Evolutionary conservation across 2,329 filamentous ascomycete species (phyloP).

Genomic region (Ilyonectria mors-panacis): DNA sequence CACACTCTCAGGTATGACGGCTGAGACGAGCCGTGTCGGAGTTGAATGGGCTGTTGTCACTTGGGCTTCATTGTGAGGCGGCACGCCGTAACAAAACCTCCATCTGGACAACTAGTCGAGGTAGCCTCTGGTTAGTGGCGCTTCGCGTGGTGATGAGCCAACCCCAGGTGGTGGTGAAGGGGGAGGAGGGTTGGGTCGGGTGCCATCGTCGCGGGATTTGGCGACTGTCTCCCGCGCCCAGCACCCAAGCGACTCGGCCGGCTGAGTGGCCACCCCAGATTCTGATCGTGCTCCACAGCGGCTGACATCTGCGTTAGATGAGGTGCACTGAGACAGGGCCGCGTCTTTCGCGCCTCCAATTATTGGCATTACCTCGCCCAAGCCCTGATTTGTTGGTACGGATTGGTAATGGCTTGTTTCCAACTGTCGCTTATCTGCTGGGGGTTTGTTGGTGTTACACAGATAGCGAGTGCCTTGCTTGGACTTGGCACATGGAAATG

Average conservation of each 20-base stretch:
- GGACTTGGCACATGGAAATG: constrained; percentile 15
- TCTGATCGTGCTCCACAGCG: constrained; percentile 45
- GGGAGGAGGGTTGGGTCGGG: constrained; percentile 24
- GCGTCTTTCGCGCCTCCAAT: constrained; percentile 40
- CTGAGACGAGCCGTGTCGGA: not conserved
- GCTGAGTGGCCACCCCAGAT: constrained; percentile 39
- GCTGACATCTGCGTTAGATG: constrained; percentile 42
- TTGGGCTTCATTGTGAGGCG: not conserved
- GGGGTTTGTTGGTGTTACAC: constrained; percentile 23
- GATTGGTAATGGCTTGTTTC: constrained; percentile 21
- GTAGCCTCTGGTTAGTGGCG: constrained; percentile 18
- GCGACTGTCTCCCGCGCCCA: constrained; percentile 27
- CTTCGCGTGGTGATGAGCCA: constrained; percentile 15
- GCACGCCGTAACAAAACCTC: not conserved
- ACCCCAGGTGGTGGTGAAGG: constrained; percentile 8
- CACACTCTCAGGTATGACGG: not conserved
- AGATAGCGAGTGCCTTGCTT: constrained; percentile 18
- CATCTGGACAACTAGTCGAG: constrained; percentile 18
- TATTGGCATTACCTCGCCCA: constrained; percentile 36
- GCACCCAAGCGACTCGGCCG: constrained; percentile 34
- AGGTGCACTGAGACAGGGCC: constrained; percentile 29
- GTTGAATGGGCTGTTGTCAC: constrained; percentile 1
- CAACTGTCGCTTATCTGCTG: constrained; percentile 39
- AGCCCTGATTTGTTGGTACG: constrained; percentile 34
- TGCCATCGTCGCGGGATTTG: constrained; percentile 29